These are phyloP conservation scores for Spergularia azorica DNA, from an alignment of 179 eudicot species.

Conservation along the genomic window DNA sequence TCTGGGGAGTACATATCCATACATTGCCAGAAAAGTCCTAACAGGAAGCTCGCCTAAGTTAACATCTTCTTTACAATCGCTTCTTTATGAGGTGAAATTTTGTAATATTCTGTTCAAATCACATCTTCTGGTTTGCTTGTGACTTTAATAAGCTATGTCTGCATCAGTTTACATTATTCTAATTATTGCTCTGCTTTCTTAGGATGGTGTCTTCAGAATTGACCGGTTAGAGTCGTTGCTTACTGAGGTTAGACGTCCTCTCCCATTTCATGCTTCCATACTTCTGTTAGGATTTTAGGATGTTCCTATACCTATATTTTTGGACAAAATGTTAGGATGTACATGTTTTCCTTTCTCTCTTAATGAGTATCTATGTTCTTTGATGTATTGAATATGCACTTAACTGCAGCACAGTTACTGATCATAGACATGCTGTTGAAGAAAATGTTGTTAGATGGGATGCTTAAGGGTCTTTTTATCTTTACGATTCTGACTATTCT, in stretches of 20 bases:
- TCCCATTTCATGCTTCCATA: conserved; percentile 2
- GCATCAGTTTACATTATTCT: conserved; percentile 8
- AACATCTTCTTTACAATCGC: conserved; percentile 64
- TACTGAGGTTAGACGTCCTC: conserved; percentile 57
- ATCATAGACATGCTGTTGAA: not conserved
- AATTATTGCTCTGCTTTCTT: conserved; percentile 22
- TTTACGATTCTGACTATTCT: not conserved
- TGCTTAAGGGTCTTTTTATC: not conserved
- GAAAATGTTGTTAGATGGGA: not conserved
- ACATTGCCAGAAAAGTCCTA: conserved; percentile 91
- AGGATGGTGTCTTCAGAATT: conserved; percentile 87
- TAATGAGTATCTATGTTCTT: too few relatives aligned
- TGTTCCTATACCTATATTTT: not conserved
- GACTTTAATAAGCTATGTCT: not conserved
- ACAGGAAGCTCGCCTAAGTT: conserved; percentile 81
- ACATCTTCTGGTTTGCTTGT: not conserved
- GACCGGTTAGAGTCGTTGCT: conserved; percentile 89
- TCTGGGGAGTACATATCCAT: conserved; percentile 93
- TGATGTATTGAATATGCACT: not conserved
- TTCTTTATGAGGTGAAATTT: conserved; percentile 74
- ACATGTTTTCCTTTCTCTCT: not conserved
- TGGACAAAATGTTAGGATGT: not conserved
- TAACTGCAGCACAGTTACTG: not conserved
- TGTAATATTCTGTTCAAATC: not conserved
- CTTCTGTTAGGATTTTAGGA: conserved; percentile 2